Evolutionary conservation across 2,329 filamentous ascomycete species (phyloP), one percentile per base, ranked within the genome.

Genomic region (Colletotrichum cordylinicola): DNA sequence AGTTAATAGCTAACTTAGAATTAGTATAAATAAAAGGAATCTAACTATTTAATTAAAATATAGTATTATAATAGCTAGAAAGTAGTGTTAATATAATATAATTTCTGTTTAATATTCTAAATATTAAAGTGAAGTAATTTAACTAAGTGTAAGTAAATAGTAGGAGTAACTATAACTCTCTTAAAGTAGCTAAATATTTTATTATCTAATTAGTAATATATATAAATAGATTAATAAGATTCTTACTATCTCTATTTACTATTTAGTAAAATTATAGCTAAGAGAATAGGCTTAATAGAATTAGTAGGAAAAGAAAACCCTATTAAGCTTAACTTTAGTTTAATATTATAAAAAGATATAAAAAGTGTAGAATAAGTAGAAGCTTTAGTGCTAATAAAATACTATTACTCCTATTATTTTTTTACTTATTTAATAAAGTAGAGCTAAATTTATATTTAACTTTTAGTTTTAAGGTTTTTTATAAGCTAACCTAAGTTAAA

Each of bases 341-440:
- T 85, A 80, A 85, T 81, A 84, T 85, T 85, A 81, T 84, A 81
- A 85, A 85, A 85, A 85, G 82, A 85, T 82, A 85, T 85, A 84
- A 79, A 77, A 81, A 82, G 82, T 85, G 81, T 85, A 85, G 81
- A 83, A 85, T 85, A 86, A 80, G 81, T 85, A 81, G 82, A 79
- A 85, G 81, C 81, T 84, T 82, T 78, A 78, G 81, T 79, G 80
- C 82, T 81, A 78, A 80, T 84, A 80, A 85, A 85, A 84, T 84
- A 84, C 80, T 81, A 84, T 82, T 85, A 85, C 80, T 80, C 76
- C 80, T 83, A 83, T 83, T 80, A 79, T 83, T 83, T 83, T 83
- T 83, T 83, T 83, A 82, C 80, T 83, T 84, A 84, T 83, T 85
- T 81, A 81, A 83, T 85, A 79, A 85, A 84, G 81, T 80, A 79